phyloP scores from a whole-genome alignment of 2,329 filamentous ascomycete species.

The Cordyceps farinosa region DNA sequence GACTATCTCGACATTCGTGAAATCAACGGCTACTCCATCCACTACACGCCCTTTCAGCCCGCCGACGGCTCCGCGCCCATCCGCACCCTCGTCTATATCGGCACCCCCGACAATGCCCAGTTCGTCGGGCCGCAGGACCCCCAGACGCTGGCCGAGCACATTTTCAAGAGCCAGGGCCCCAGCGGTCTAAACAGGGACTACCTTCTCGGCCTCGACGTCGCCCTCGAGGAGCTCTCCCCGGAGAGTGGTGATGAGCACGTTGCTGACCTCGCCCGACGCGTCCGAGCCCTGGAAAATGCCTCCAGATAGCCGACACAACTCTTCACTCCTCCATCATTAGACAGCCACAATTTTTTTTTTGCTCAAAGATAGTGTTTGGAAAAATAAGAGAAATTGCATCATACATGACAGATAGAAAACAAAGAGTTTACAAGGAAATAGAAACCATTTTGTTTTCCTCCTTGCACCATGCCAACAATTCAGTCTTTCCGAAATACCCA shows the following conservation, averaged over 20 bases:
- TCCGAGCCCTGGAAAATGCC: conserved; percentile 53
- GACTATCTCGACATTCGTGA: conserved; percentile 93
- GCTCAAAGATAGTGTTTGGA: background rate
- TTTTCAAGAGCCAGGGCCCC: conserved; percentile 70
- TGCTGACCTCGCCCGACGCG: conserved; percentile 71
- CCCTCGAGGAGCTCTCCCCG: conserved; percentile 66
- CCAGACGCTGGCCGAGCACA: conserved; percentile 73
- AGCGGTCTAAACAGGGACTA: conserved; percentile 92
- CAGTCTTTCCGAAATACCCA: background rate
- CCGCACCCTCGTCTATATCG: conserved; percentile 80
- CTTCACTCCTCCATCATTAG: conserved; percentile 20
- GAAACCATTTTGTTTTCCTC: background rate
- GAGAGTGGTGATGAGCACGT: conserved; percentile 83
- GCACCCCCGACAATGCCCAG: conserved; percentile 87
- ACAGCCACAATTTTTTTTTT: background rate
- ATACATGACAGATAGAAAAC: conserved; percentile 14
- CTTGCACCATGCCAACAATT: conserved; percentile 4
- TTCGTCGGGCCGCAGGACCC: conserved; percentile 84
- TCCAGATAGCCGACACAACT: background rate
- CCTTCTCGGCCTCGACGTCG: conserved; percentile 72
- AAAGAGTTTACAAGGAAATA: conserved; percentile 40
- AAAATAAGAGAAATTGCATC: conserved; percentile 18
- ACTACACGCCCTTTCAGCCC: conserved; percentile 79
- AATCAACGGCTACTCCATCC: conserved; percentile 95
- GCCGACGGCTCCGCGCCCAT: conserved; percentile 40